Evolutionary conservation across 352 stramenopile genomes (phyloP).

Genomic region (Phytopythium mirpurense): DNA sequence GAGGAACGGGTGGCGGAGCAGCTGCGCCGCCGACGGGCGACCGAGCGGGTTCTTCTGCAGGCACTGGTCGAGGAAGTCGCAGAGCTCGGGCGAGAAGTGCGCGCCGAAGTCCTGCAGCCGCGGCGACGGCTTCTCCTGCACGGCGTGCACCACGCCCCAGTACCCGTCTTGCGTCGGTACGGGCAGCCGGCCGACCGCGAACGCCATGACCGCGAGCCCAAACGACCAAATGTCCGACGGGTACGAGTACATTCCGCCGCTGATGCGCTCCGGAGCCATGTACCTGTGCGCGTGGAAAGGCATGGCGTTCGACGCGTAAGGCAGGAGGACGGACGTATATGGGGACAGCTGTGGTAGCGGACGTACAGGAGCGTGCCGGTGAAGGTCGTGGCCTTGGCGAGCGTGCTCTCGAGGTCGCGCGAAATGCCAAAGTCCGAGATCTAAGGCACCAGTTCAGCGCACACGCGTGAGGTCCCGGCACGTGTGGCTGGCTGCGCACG

Average conservation of each 20-base stretch:
- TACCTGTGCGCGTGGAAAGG: no score
- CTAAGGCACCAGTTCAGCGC: no score
- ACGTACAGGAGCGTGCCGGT: constrained; percentile 87
- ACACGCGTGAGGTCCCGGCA: no score
- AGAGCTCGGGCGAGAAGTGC: constrained; percentile 60
- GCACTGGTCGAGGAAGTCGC: constrained; percentile 76
- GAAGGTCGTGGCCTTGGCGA: constrained; percentile 87
- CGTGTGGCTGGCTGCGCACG: no score
- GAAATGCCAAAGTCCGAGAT: constrained; percentile 87
- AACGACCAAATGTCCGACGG: constrained; percentile 85
- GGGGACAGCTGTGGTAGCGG: no score
- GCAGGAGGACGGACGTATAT: no score
- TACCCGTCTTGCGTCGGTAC: constrained; percentile 83
- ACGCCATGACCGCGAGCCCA: constrained; percentile 75
- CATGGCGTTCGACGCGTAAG: no score
- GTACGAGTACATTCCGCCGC: constrained; percentile 87
- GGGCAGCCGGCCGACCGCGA: constrained; percentile 81
- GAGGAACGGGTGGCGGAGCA: constrained; percentile 75
- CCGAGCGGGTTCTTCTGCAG: constrained; percentile 73
- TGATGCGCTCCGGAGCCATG: constrained; percentile 93
- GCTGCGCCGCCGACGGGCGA: constrained; percentile 35
- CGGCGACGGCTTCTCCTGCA: constrained; percentile 74
- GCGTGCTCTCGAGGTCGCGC: constrained; percentile 71
- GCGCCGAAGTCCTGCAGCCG: constrained; percentile 56
- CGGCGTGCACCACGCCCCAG: constrained; percentile 86